Evolutionary conservation across 2,329 filamentous ascomycete genomes (phyloP), one percentile per base, ranked within the genome.

Genomic region (Trichophyton rubrum): DNA sequence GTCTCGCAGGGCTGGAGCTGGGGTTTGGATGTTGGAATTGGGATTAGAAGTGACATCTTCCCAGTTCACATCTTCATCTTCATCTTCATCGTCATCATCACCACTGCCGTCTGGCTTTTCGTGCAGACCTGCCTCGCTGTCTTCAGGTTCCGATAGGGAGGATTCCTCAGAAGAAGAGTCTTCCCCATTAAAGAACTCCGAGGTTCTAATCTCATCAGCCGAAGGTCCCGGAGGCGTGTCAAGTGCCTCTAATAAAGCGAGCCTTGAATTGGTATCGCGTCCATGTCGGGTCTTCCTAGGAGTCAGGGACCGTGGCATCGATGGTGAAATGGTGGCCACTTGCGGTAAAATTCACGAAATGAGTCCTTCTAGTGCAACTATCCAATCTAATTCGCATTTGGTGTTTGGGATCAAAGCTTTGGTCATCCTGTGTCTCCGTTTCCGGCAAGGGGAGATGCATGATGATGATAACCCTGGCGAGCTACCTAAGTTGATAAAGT

Each of bases 1-100:
- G 68, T 90, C 86, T 9, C 85, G 85, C 0, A 83, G 78, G 0
- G 82, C 77, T 1, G 74, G 73, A 57, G 79, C 75, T 4, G 79
- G 76, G 62, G 74, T 77, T 64, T 62, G 75, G 62, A 73, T 77
- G 64, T 62, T 66, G 61, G 70, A 66, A 65, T 74, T 74, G 45
- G 74, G 68, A 17, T 60, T 68, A 1, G 74, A 70, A 9, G 80
- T 75, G 8, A 80, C 80, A 68, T 83, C 79, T 68, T 84, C 82
- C 80, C 80, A 84, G 59, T 82, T 79, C 67, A 82, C 78, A 57
- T 43, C 61, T 20, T 65, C 61, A 1, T 59, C 53, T 57, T 62
- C 60, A 20, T 59, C 56, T 22, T 47, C 40, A 47, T 58, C 35
- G 20, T 30, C 40, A 17, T 30, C 40, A 17, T 58, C 35, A n/a